Evolutionary conservation across 2,329 filamentous ascomycete genomes (phyloP), one percentile per base, ranked within the genome.

Genomic region (Cercospora canescens): DNA sequence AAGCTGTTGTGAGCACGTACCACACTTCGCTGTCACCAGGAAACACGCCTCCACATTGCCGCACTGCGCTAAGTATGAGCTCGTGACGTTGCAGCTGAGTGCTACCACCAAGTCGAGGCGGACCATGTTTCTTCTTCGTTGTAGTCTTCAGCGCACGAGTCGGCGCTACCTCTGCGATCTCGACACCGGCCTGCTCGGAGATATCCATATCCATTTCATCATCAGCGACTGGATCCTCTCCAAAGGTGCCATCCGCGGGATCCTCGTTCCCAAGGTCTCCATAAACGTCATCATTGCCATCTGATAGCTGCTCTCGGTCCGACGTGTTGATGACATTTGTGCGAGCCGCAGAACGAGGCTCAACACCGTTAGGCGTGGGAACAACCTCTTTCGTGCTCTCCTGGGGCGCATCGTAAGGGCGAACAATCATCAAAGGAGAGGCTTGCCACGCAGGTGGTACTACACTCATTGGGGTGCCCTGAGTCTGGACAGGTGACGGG

Each of bases 1-100:
- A 89, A 16, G 81, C 76, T 2, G 82, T 81, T 14, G 80, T 77
- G 68, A 87, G 88, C 8, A 86, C 83, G 68, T 82, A 80, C 75
- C 81, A 82, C n/a, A 88, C 79, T 69, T 87, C 85, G 52, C 79
- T 79, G 26, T 85, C 82, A 39, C 84, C 80, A 2, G 87, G 85
- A 61, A 85, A 88, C 2, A 85, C 82, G 7, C 87, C 87, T 54
- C 81, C 80, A 62, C 83, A 84, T 57, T 81, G 79, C 52, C 84
- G 78, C 12, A 89, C 72, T 41, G 89, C 83, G 28, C 86, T 81
- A 72, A 86, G 75, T 3, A 89, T 77, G 32, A 88, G 83, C 18
- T 81, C 81, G 60, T 78, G 80, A 32, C 84, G 80, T 41, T 82
- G 52, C 24, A 50, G 28, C 26, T 63, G 37, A 28, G 55, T 63